A percentile compares a stretch with the other conserved stretches of the same genome.
phyloP scores from a whole-genome alignment of 441 rosid genomes.

The Arabidopsis lyrata region DNA sequence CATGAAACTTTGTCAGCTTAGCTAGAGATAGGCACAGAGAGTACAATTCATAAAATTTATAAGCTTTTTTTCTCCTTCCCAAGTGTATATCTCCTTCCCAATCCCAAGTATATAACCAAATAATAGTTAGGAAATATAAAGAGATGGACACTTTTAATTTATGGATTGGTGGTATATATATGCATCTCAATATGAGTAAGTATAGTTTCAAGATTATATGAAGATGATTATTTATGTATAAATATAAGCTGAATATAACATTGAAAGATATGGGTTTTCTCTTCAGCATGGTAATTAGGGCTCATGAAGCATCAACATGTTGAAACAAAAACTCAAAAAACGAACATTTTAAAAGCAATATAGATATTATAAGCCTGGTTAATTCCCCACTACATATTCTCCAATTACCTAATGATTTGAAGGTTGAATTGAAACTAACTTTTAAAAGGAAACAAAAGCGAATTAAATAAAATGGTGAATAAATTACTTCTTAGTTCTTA shows the following conservation, averaged over 20 bases:
- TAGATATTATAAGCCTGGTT: conserved; percentile 5
- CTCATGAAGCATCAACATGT: conserved; percentile 15
- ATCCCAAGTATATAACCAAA: neutral
- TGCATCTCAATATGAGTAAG: conserved; percentile 6
- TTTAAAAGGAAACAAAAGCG: neutral
- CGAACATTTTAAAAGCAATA: conserved; percentile 6
- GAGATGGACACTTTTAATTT: conserved; percentile 17
- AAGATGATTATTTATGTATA: neutral
- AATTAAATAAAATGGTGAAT: neutral
- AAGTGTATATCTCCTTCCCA: conserved; percentile 18
- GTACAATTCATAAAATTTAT: conserved; percentile 28
- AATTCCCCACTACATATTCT: conserved; percentile 13
- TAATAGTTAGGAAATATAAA: neutral
- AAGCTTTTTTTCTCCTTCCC: no score
- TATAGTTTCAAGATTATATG: neutral
- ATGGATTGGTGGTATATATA: neutral
- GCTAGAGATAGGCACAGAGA: conserved; percentile 40
- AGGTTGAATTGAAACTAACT: neutral
- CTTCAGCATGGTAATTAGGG: conserved; percentile 26
- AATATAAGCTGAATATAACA: conserved; percentile 27
- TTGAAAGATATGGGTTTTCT: neutral
- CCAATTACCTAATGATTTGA: conserved; percentile 26
- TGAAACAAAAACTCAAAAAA: conserved; percentile 22
- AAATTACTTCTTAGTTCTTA: neutral
- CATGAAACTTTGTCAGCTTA: conserved; percentile 44